phyloP scores from a whole-genome alignment of 257 asterid species.

The Solanum sejunctum region DNA sequence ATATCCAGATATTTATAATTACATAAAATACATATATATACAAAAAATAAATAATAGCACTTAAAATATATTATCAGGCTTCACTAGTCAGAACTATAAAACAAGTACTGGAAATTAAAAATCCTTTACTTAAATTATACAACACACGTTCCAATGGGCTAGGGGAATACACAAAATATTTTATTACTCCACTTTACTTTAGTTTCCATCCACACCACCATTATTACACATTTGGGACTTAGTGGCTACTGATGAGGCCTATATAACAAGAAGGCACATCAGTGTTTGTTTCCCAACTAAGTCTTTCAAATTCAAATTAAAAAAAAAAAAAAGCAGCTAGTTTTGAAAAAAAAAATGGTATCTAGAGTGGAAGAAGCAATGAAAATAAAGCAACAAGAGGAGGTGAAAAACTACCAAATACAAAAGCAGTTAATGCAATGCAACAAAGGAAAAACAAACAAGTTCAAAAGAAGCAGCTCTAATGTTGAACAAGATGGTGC shows the following conservation, averaged over 20 bases:
- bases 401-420: not conserved
- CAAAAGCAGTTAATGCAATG: conserved; percentile 17
- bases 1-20: no score
- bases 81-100: no score
- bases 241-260: not conserved
- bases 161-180: not conserved
- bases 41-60: no score
- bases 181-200: not conserved
- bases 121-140: not conserved
- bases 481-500: conserved; percentile 54
- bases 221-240: not conserved
- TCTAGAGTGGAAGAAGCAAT: conserved; percentile 34
- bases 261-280: not conserved
- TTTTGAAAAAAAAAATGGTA: conserved; percentile 22
- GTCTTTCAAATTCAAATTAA: not conserved
- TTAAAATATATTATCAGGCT: no score
- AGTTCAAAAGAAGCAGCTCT: conserved; percentile 63
- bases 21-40: no score
- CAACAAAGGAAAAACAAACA: conserved; percentile 46
- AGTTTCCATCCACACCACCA: not conserved
- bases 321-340: not conserved
- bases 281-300: not conserved
- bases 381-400: conserved; percentile 16
- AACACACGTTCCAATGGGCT: not conserved
- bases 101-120: no score